Evolutionary conservation across 2,329 filamentous ascomycete genomes (phyloP).

Genomic region (Fusarium sp.): DNA sequence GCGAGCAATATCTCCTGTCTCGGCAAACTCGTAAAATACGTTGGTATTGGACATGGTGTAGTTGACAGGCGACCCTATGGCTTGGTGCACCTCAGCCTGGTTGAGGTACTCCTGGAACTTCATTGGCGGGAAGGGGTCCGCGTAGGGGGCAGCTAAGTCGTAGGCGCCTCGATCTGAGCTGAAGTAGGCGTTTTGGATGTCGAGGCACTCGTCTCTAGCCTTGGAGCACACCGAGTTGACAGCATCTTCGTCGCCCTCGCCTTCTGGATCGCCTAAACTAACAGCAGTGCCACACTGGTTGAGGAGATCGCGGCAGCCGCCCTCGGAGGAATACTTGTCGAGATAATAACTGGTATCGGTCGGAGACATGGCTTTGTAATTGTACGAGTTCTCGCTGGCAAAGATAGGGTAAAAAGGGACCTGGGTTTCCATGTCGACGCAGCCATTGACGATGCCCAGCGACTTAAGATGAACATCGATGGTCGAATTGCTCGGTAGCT

Average conservation of each 20-base stretch:
- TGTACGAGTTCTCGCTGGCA: conserved; percentile 71
- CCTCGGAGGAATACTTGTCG: conserved; percentile 43
- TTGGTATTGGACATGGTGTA: conserved; percentile 60
- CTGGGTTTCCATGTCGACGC: conserved; percentile 71
- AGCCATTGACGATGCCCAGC: conserved; percentile 75
- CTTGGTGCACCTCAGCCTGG: conserved; percentile 61
- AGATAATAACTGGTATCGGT: conserved; percentile 58
- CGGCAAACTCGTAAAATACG: conserved; percentile 57
- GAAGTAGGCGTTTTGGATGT: conserved; percentile 66
- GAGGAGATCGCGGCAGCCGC: conserved; percentile 64
- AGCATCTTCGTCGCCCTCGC: conserved; percentile 50
- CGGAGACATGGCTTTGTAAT: conserved; percentile 63
- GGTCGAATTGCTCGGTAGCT: conserved; percentile 58
- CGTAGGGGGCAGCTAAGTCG: conserved; percentile 64
- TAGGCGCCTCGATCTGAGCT: conserved; percentile 64
- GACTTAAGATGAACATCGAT: conserved; percentile 67
- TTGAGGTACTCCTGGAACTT: conserved; percentile 72
- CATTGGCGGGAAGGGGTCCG: conserved; percentile 68
- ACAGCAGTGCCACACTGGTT: conserved; percentile 58
- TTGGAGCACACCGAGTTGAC: conserved; percentile 60
- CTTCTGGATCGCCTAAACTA: conserved; percentile 50
- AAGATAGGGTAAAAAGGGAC: conserved; percentile 64
- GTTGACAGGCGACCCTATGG: conserved; percentile 69
- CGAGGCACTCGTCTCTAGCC: conserved; percentile 54
- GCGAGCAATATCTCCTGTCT: conserved; percentile 68